Evolutionary conservation across 768 basidiomycete species (phyloP), one percentile per base, ranked within the genome.

Genomic region (Russula abietina): DNA sequence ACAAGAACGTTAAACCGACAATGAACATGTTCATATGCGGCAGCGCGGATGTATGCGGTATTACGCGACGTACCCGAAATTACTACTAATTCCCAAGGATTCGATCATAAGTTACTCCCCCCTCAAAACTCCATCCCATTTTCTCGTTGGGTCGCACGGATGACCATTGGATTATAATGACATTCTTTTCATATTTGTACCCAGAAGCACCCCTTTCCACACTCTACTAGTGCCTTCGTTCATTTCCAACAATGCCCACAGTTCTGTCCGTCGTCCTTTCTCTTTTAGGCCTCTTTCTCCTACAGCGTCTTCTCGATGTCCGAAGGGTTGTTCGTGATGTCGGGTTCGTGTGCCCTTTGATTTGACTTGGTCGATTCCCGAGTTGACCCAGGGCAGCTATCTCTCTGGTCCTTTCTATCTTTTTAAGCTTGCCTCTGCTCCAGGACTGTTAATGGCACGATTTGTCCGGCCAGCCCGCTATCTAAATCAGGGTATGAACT

Each of bases 351-450:
- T 26, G 22, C 30, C 8, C 16, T 45, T 33, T 3, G n/a, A 33
- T 4, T n/a, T 52, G n/a, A 22, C 26, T 43, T n/a, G 24, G 22
- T 46, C 14, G 16, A 45, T 19, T 4, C 11, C 14, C 14, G 22
- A 24, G 24, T 57, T 45, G 41, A n/a, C 10, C 36, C 7, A 14
- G 28, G 3, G 6, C 16, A 62, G 61, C 30, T 36, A 63, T 24
- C 36, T 63, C 24, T 12, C 62, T 16, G 62, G 62, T 24, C 38
- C 50, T 24, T 48, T 22, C 17, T 48, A 26, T n/a, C 57, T 63
- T 39, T 39, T 63, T 9, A n/a, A n/a, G n/a, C 5, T 3, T 11
- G 9, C 1, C 12, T 32, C 51, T 50, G 14, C n/a, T 28, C 12
- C 28, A 26, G 56, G 43, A 5, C 41, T 5, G 12, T n/a, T 62